Base-by-base conservation (phyloP, 2,329 filamentous ascomycete genomes). In the Hypoxylon sp. region DNA sequence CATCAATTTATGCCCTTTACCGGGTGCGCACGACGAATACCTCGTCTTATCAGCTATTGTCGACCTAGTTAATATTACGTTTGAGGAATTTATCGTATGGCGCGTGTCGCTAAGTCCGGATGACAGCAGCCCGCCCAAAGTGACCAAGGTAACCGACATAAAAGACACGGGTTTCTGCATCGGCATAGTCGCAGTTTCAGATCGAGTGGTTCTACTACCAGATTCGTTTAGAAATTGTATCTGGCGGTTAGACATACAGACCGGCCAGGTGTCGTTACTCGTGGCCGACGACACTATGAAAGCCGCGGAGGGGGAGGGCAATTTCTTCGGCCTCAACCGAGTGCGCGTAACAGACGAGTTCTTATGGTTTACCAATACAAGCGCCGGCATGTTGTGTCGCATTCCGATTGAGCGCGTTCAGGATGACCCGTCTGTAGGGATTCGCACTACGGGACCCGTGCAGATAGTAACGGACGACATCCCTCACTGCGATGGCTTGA, bases 281-380 rank as follows among this genome's bases (percentile, higher is more conserved):
- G 28, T 73, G 9, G 58, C 69, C 18, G 71, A 76, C 48, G 66
- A 73, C 8, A 57, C 65, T 16, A 75, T 77, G 72, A 65, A 63
- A 49, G 45, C 52, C 2, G 64, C 65, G 6, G 26, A 49, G 2
- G 66, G 53, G 3, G 67, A 60, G 1, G 74, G 72, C 2, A 65
- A 69, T 52, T 71, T 67, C 61, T 76, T 74, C 32, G 74, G 75
- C 20, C 56, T 77, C 3, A 77, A 75, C 63, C 69, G 72, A 4
- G 36, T 76, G 6, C 67, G 71, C n/a, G 26, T 77, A 28, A 58
- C 68, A 26, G 70, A 63, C 8, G 52, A 67, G 24, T 72, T 53
- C 50, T 36, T 76, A 3, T 76, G 73, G 63, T 77, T 74, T 61
- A 75, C 73, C 9, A 77, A 77, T 40, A 75, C 70, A 16, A 72